These are phyloP conservation scores for Reticulascus tulasneorum DNA, from an alignment of 2,329 filamentous ascomycete genomes.

Conservation along the genomic window DNA sequence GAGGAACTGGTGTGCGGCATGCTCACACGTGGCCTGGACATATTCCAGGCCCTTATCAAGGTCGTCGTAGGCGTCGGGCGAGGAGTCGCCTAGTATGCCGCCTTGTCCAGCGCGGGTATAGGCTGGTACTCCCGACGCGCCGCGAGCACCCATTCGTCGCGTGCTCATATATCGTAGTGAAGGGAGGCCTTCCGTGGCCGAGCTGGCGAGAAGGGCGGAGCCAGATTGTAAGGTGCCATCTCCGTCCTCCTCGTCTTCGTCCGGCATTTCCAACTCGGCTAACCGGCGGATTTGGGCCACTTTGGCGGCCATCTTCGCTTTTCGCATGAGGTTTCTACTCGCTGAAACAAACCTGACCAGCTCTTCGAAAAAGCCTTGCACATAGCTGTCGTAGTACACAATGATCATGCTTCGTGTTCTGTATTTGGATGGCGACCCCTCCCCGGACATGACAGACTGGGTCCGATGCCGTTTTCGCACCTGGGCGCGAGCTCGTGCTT, in stretches of 20 bases:
- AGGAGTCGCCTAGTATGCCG: slow-evolving; percentile 15
- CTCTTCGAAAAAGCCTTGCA: slow-evolving; percentile 78
- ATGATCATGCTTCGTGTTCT: slow-evolving; percentile 73
- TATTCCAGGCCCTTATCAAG: slow-evolving; percentile 76
- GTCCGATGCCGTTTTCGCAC: slow-evolving; percentile 48
- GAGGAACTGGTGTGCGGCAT: slow-evolving; percentile 84
- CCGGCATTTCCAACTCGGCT: slow-evolving; percentile 55
- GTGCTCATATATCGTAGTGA: slow-evolving; percentile 37
- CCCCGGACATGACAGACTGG: slow-evolving; percentile 47
- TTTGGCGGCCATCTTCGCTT: slow-evolving; percentile 79
- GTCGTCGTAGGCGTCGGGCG: slow-evolving; percentile 59
- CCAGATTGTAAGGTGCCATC: slow-evolving; percentile 18
- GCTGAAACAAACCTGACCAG: slow-evolving; percentile 78
- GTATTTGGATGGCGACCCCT: slow-evolving; percentile 48
- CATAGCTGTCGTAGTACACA: slow-evolving; percentile 87
- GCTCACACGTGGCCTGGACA: slow-evolving; percentile 78
- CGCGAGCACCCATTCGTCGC: slow-evolving; percentile 22
- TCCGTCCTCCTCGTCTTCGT: slow-evolving; percentile 40
- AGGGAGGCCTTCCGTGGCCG: slow-evolving; percentile 26
- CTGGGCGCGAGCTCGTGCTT: slow-evolving; percentile 41
- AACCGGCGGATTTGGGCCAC: slow-evolving; percentile 62
- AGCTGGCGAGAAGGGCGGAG: slow-evolving; percentile 5
- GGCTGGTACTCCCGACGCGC: slow-evolving; percentile 18
- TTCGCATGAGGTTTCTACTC: slow-evolving; percentile 78
- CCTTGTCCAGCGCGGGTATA: slow-evolving; percentile 11